Conservation (phyloP, 2,329 filamentous ascomycete species). For the Cordyceps fumosorosea region DNA sequence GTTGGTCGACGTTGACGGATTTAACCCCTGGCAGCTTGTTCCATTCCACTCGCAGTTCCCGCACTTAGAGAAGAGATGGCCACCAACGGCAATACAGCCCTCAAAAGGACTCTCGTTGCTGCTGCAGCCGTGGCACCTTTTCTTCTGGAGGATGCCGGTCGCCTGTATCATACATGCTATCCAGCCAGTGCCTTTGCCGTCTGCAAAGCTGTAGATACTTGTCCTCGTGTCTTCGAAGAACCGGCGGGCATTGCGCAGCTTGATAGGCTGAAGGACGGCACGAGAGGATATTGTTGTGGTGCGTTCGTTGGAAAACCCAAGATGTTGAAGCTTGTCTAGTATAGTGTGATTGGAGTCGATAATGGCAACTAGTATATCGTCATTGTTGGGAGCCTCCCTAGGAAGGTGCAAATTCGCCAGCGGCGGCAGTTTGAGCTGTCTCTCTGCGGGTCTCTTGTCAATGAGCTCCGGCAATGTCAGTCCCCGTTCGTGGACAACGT, state of each 20-base stretch:
- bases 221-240: slow-evolving; percentile 33
- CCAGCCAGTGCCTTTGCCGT: slow-evolving; percentile 39
- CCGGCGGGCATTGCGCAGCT: slow-evolving; percentile 35
- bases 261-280: slow-evolving; percentile 33
- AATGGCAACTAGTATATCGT: slow-evolving; percentile 4
- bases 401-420: neutral
- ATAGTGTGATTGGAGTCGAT: neutral
- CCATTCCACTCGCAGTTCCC: slow-evolving; percentile 47
- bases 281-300: slow-evolving; percentile 11
- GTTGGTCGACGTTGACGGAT: neutral
- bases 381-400: neutral
- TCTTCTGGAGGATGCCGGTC: slow-evolving; percentile 34
- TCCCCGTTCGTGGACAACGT: neutral
- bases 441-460: neutral
- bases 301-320: neutral
- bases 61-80: slow-evolving; percentile 37
- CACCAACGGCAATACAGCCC: slow-evolving; percentile 37
- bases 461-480: neutral
- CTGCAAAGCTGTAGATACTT: slow-evolving; percentile 34
- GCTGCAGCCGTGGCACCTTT: slow-evolving; percentile 35
- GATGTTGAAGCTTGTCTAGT: neutral
- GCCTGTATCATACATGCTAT: slow-evolving; percentile 45
- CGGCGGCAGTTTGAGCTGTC: neutral
- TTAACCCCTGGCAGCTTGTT: slow-evolving; percentile 27
- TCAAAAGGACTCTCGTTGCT: slow-evolving; percentile 38